Base-by-base conservation (phyloP, 192 early-diverging fungal species). In the Linderina pennispora region DNA sequence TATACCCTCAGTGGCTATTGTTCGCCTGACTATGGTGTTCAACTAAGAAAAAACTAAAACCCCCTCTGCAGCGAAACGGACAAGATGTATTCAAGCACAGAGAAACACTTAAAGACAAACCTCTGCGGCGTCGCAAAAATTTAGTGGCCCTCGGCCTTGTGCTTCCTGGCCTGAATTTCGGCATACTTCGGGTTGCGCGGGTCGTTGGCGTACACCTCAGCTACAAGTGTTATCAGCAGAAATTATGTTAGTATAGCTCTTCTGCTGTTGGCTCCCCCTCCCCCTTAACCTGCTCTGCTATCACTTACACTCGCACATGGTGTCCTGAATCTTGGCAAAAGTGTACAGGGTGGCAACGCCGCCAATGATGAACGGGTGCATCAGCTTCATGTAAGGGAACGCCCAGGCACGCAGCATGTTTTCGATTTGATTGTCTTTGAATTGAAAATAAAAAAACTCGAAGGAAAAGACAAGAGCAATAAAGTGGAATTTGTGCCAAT, bases 301-400 rank as follows among this genome's bases (percentile, higher is more conserved):
- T n/a, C 41, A 50, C 65, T 56, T 59, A 61, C 65, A 38, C 33
- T 73, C 63, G 36, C 62, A 65, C 69, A 73, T 55, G n/a, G 53
- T 31, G 40, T 73, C 35, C 49, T 73, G 69, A 43, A 73, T 65
- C 63, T 73, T 73, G 43, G 49, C 26, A 39, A 65, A 62, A 16
- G 47, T 43, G 23, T 45, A 54, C 18, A 65, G 48, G 2, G 69
- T 73, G 18, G 49, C 19, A 20, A 10, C 63, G 23, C 69, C 63
- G 36, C 69, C 69, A 48, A 73, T 49, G 17, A 66, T 40, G 54
- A 73, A 73, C 34, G 69, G 69, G 58, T 65, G 63, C 69, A 73
- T 73, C 48, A 73, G 62, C 58, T 73, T 73, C 58, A 48, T 53
- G 54, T 62, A 73, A 17, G 69, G 69, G 25, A 71, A 71, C 3